These are phyloP conservation scores for Amylostereum chailletii DNA, from an alignment of 1,284 basidiomycete genomes.

Conservation along the genomic window DNA sequence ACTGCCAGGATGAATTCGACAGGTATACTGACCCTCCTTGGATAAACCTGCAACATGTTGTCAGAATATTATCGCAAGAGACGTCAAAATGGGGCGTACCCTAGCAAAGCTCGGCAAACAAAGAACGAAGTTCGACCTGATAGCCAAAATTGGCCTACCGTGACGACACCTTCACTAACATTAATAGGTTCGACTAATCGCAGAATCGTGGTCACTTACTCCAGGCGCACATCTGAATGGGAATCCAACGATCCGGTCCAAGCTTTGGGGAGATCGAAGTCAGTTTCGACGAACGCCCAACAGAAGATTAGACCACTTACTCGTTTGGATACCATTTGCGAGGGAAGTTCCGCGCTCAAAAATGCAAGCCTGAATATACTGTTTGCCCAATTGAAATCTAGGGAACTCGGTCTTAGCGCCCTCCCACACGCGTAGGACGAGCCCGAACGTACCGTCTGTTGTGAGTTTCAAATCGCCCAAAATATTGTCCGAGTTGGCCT, in stretches of 20 bases:
- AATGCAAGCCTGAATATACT: constrained; percentile 49
- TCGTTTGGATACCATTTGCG: constrained; percentile 63
- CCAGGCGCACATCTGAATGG: constrained; percentile 40
- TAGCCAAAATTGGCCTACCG: constrained; percentile 58
- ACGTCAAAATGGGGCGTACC: constrained; percentile 19
- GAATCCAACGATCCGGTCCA: constrained; percentile 68
- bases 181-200: not conserved
- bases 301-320: constrained; percentile 20
- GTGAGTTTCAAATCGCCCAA: constrained; percentile 53
- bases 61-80: constrained; percentile 4
- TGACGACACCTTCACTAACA: constrained; percentile 49
- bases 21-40: constrained; percentile 43
- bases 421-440: not conserved
- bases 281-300: not conserved
- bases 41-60: constrained; percentile 30
- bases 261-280: constrained; percentile 19
- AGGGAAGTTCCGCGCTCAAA: constrained; percentile 58
- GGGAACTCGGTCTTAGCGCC: not conserved
- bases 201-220: constrained; percentile 4
- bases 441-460: constrained; percentile 34
- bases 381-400: constrained; percentile 62
- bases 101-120: constrained; percentile 30
- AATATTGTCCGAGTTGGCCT: constrained; percentile 64
- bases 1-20: constrained; percentile 8
- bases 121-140: constrained; percentile 48